Base-by-base conservation (phyloP, 306 rosid species). In the Rosa chinensis region DNA sequence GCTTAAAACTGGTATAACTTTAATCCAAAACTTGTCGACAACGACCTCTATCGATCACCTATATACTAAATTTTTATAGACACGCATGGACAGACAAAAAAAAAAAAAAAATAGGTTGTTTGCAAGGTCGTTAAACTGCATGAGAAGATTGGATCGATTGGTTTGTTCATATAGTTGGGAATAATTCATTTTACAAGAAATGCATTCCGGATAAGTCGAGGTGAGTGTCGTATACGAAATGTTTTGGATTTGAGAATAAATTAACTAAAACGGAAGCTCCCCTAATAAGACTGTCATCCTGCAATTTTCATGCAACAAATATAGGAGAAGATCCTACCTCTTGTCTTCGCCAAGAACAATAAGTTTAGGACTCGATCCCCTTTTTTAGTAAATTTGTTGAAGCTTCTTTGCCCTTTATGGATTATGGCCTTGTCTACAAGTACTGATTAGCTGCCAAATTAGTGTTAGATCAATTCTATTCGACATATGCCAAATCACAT, bases 141-240 rank as follows among this genome's bases (percentile, higher is more conserved):
- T 32, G 52, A 32, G 28, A 1, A 61, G 20, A 3, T 44, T 14
- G 39, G 47, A 44, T 23, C n/a, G 32, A 62, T 4, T 59, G 56
- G 44, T 23, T 40, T 70, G 68, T 56, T 37, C 16, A 23, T 61
- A 17, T 47, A 16, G 77, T 72, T 61, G 0, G 10, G 72, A 62
- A 61, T 18, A 9, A 37, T 21, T 45, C 20, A 62, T 4, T 64
- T 64, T 44, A 35, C 17, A 64, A 62, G 40, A 62, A 62, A 64
- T 32, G 43, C 70, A 66, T 39, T 82, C 49, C 85, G 48, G 55
- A 52, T 44, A 43, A 58, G 70, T 67, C 77, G 78, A 81, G 68
- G 84, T 45, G 81, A 66, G 90, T 78, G 88, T 88, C 87, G 87
- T 76, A 73, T 78, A 87, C 90, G 87, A 83, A 80, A 83, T 81